Conservation (phyloP, 331 rosid genomes). For the Spiraea crenata region DNA sequence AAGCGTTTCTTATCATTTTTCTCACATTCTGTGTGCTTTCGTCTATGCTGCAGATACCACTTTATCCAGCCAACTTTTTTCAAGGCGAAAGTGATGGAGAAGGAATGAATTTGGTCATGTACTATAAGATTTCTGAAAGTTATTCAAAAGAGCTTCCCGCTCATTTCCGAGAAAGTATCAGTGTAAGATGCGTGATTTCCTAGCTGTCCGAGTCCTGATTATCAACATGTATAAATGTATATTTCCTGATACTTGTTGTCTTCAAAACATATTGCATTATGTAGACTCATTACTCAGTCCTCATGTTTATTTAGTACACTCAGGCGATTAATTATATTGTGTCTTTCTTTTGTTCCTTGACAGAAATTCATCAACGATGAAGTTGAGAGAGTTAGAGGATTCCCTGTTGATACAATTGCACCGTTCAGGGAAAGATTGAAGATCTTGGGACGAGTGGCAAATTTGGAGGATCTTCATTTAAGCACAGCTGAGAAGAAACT, state of each 20-base stretch:
- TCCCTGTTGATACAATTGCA: slow-evolving; percentile 81
- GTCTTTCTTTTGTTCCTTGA: slow-evolving; percentile 22
- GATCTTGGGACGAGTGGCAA: slow-evolving; percentile 79
- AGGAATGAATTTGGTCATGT: slow-evolving; percentile 84
- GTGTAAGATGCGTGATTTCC: slow-evolving; percentile 43
- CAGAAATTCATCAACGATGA: slow-evolving; percentile 91
- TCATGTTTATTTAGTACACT: neutral
- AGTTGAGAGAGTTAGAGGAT: slow-evolving; percentile 94
- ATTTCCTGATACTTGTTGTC: slow-evolving; percentile 12
- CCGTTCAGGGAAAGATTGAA: slow-evolving; percentile 92
- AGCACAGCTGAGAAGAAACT: slow-evolving; percentile 80
- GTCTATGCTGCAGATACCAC: slow-evolving; percentile 65
- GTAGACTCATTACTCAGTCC: neutral
- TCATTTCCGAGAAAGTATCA: slow-evolving; percentile 65
- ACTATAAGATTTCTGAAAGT: slow-evolving; percentile 76
- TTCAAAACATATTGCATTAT: neutral
- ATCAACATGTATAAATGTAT: slow-evolving; percentile 6
- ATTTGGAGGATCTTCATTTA: slow-evolving; percentile 77
- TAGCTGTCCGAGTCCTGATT: neutral
- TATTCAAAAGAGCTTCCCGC: slow-evolving; percentile 70
- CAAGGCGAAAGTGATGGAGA: slow-evolving; percentile 92
- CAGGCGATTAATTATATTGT: slow-evolving; percentile 6
- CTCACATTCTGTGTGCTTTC: neutral
- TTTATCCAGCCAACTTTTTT: slow-evolving; percentile 74
- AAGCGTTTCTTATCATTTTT: neutral